Evolutionary conservation across 2,329 filamentous ascomycete genomes (phyloP).

Genomic region (Talaromyces sp.): DNA sequence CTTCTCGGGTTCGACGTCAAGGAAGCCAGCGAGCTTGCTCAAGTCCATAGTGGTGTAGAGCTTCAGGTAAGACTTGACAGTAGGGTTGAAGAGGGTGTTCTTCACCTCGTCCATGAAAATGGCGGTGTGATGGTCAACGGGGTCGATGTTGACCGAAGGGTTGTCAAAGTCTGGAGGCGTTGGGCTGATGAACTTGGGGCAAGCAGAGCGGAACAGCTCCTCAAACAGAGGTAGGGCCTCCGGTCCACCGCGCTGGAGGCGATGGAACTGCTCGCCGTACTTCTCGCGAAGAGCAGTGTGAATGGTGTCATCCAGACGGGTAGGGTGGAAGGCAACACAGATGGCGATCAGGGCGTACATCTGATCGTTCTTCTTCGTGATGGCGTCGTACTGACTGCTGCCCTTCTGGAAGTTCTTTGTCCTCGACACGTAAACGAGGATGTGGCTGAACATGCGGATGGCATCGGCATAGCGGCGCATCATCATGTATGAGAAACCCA

Average conservation of each 20-base stretch:
- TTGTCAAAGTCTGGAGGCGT: conserved; percentile 97
- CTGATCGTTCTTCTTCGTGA: conserved; percentile 99
- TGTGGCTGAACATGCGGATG: conserved; percentile 99
- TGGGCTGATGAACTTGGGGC: conserved; percentile 98
- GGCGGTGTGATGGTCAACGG: conserved; percentile 90
- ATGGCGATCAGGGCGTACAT: conserved; percentile 99
- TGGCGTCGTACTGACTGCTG: conserved; percentile 80
- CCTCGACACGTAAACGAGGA: conserved; percentile 94
- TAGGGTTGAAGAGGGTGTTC: conserved; percentile 97
- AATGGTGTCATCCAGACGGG: conserved; percentile 95
- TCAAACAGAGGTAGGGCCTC: conserved; percentile 95
- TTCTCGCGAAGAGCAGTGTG: conserved; percentile 97
- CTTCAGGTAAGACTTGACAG: conserved; percentile 96
- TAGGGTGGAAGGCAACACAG: conserved; percentile 96
- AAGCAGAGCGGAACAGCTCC: conserved; percentile 95
- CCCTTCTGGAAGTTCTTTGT: conserved; percentile 99
- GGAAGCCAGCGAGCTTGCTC: conserved; percentile 94
- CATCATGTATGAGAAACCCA: conserved; percentile 99
- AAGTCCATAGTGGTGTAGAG: conserved; percentile 99
- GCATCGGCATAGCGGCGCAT: conserved; percentile 99
- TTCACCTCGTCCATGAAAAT: conserved; percentile 99
- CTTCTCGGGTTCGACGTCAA: conserved; percentile 95
- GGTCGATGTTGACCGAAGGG: conserved; percentile 91
- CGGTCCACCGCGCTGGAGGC: conserved; percentile 91
- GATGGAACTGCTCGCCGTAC: conserved; percentile 96